Evolutionary conservation across 306 rosid species (phyloP).

Genomic region (Pyrus betulifolia): DNA sequence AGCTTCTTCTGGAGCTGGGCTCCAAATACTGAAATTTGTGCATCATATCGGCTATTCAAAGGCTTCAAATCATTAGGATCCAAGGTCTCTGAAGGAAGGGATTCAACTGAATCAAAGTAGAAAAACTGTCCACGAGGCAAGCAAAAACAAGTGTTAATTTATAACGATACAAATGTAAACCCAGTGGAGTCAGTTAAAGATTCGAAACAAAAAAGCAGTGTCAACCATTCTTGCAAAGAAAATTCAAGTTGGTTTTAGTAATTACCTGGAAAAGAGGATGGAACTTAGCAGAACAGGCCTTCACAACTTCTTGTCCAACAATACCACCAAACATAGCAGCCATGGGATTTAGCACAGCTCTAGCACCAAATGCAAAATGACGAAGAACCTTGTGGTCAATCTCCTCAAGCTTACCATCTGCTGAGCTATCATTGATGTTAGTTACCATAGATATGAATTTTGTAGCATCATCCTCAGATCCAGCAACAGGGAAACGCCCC

Average conservation of each 20-base stretch:
- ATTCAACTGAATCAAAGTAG: slow-evolving; percentile 17
- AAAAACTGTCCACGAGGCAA: slow-evolving; percentile 9
- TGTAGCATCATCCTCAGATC: slow-evolving; percentile 12
- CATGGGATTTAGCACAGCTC: slow-evolving; percentile 22
- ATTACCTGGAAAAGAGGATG: slow-evolving; percentile 24
- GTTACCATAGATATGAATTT: slow-evolving; percentile 1
- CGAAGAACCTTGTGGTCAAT: slow-evolving; percentile 10
- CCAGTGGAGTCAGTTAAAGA: background rate
- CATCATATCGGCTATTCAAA: slow-evolving; percentile 20
- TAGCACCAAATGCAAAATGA: slow-evolving; percentile 23
- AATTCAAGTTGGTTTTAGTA: background rate
- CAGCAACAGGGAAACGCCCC: slow-evolving; percentile 16
- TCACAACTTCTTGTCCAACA: slow-evolving; percentile 22
- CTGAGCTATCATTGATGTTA: slow-evolving; percentile 8
- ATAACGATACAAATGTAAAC: background rate
- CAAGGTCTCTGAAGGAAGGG: slow-evolving; percentile 6
- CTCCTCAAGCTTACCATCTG: slow-evolving; percentile 16
- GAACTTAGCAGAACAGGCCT: slow-evolving; percentile 21
- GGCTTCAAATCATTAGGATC: slow-evolving; percentile 18
- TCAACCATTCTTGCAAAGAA: background rate
- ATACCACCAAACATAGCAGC: slow-evolving; percentile 25
- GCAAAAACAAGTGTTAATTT: background rate
- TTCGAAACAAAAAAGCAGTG: background rate
- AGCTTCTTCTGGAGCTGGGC: slow-evolving; percentile 19
- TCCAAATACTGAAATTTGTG: slow-evolving; percentile 21